Evolutionary conservation across 768 basidiomycete species (phyloP), one percentile per base, ranked within the genome.

Genomic region (Tulasnella sp.): DNA sequence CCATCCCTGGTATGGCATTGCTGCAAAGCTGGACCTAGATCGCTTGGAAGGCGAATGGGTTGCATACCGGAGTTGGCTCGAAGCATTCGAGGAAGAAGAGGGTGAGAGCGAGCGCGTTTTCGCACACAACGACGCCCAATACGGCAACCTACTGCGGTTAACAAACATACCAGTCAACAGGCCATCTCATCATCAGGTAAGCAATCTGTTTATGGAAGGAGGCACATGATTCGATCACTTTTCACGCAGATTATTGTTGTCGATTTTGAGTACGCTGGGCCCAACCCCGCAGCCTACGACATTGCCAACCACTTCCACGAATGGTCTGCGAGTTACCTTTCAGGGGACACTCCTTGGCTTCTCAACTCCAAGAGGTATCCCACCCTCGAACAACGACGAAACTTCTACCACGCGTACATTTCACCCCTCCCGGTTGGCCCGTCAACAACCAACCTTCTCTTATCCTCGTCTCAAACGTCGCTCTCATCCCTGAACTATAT

Each of bases 271-370:
- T 99, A 99, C 67, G 90, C 94, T 12, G 77, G 83, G 0, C 84
- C 87, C 4, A 98, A 97, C 66, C 84, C 93, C 23, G 81, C 91
- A 2, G 87, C 89, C 3, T 96, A 83, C 69, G 96, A 99, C 67
- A 92, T 99, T 63, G 94, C 86, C 57, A 94, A 94, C 69, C 91
- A 94, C 69, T 96, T 93, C 71, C 84, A 88, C 66, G 96, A 98
- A 70, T 98, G 96, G 94, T 88, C 87, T 17, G 84, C 89, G 14
- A 77, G 96, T 69, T 98, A 98, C 69, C 84, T 87, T 66, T 66
- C 69, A 0, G 75, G 74, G 35, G 65, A 76, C 4, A 76, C 73
- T 0, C 86, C 88, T 7, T 84, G 88, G 66, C 57, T 83, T 50
- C 79, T 87, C 41, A 71, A 81, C 61, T 67, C 71, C 49, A 70